Conservation (phyloP, 2,329 filamentous ascomycete genomes). For the Sclerotinia sclerotiorum region DNA sequence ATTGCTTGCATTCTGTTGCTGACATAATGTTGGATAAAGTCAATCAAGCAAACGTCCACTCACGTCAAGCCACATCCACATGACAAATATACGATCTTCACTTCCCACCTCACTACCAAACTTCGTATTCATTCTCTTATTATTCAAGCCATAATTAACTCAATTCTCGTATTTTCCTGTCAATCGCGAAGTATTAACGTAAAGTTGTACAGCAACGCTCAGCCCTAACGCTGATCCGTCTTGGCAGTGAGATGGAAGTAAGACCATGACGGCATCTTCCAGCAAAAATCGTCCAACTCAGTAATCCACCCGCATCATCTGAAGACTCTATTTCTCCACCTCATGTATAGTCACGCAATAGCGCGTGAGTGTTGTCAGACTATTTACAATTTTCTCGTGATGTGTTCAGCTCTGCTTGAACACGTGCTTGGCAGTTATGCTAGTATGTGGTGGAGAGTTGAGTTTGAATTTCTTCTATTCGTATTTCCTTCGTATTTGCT, state of each 20-base stretch:
- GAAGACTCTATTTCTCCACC: neutral
- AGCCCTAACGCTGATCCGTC: constrained; percentile 9
- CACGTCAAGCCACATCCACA: neutral
- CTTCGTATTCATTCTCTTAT: constrained; percentile 3
- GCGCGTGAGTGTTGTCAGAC: neutral
- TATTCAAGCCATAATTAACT: constrained; percentile 4
- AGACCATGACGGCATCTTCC: constrained; percentile 7
- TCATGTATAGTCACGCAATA: neutral
- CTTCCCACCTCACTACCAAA: neutral
- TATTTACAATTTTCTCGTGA: constrained; percentile 2
- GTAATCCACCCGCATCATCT: constrained; percentile 1
- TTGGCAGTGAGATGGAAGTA: constrained; percentile 18
- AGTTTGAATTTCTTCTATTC: neutral
- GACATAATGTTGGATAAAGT: neutral
- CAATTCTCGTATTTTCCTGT: neutral
- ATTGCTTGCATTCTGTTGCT: too few species aligned
- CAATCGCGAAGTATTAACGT: neutral
- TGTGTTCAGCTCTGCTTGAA: neutral
- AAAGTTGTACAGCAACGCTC: constrained; percentile 3
- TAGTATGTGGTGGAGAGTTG: neutral
- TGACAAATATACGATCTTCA: neutral
- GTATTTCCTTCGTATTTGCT: neutral
- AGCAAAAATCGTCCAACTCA: neutral
- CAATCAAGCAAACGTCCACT: neutral
- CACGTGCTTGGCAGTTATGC: neutral